phyloP scores from a whole-genome alignment of 1,284 basidiomycete genomes.

The Ganoderma lucidum region DNA sequence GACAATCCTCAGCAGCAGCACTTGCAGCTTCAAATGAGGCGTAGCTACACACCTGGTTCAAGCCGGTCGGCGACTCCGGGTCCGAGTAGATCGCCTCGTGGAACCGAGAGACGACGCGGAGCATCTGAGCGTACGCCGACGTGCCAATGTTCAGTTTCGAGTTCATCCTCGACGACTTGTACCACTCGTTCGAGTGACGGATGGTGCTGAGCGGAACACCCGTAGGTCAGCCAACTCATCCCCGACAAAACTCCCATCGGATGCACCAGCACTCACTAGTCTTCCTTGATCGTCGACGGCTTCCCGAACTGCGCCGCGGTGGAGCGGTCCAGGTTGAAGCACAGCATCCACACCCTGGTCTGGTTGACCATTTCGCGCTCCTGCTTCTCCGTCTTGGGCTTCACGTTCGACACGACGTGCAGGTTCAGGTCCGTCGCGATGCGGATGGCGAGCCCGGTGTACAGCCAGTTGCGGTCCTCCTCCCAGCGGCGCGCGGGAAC shows the following conservation, averaged over 20 bases:
- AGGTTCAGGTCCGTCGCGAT: conserved; percentile 89
- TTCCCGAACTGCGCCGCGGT: conserved; percentile 89
- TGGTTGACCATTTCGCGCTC: conserved; percentile 86
- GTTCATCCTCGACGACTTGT: conserved; percentile 70
- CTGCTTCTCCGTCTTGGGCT: conserved; percentile 68
- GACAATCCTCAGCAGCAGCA: background rate
- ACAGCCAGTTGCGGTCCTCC: conserved; percentile 84
- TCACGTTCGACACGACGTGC: conserved; percentile 69
- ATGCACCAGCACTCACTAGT: conserved; percentile 61
- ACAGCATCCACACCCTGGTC: conserved; percentile 86
- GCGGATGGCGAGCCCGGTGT: conserved; percentile 83
- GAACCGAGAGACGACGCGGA: conserved; percentile 76
- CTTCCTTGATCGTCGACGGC: conserved; percentile 86
- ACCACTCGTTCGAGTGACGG: conserved; percentile 80
- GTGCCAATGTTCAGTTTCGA: conserved; percentile 78
- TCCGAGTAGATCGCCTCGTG: conserved; percentile 84
- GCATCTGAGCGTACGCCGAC: conserved; percentile 72
- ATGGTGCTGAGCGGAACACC: conserved; percentile 58
- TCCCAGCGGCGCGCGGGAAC: conserved; percentile 85
- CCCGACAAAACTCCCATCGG: background rate
- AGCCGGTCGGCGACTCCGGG: conserved; percentile 67
- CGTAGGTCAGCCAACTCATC: background rate
- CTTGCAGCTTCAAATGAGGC: background rate
- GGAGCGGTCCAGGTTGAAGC: conserved; percentile 85
- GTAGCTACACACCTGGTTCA: conserved; percentile 64